Evolutionary conservation across 176 grass and related monocot species (phyloP).

Genomic region (Aegilops speltoides): DNA sequence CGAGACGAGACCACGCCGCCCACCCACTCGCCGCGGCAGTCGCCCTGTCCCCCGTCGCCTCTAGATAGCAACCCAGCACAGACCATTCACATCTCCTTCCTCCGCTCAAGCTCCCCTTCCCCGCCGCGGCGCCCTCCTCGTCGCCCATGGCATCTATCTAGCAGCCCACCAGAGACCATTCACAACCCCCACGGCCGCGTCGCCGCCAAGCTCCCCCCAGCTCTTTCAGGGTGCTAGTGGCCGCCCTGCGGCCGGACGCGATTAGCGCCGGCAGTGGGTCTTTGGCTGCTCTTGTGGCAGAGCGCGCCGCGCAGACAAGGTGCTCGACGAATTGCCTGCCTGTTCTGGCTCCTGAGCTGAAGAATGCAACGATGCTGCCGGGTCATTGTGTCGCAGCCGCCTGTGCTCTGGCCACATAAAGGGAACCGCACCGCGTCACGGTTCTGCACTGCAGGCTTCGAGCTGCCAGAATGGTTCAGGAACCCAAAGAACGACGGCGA

Average conservation of each 20-base stretch:
- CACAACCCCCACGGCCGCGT: background rate
- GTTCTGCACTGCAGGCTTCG: slow-evolving; percentile 39
- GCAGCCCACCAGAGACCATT: background rate
- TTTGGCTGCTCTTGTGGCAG: background rate
- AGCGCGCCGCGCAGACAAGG: background rate
- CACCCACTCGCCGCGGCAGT: background rate
- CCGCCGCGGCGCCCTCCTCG: background rate
- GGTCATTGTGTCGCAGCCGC: background rate
- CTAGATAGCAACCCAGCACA: background rate
- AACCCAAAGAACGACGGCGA: slow-evolving; percentile 39
- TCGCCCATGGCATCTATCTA: background rate
- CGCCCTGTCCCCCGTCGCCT: background rate
- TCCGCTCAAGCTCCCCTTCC: background rate
- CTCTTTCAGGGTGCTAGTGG: background rate
- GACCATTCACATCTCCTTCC: background rate
- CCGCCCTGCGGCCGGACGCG: no score
- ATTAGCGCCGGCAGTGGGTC: background rate
- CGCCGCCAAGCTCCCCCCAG: background rate
- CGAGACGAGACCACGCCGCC: background rate
- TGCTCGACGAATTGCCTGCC: slow-evolving; percentile 41
- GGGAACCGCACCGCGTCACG: background rate
- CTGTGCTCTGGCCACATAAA: background rate
- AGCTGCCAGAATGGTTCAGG: slow-evolving; percentile 79
- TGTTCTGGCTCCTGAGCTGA: background rate
- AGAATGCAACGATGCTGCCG: slow-evolving; percentile 43